Evolutionary conservation across 495 filamentous ascomycete species (phyloP), one percentile per base, ranked within the genome.

Genomic region (Talaromyces ruber): DNA sequence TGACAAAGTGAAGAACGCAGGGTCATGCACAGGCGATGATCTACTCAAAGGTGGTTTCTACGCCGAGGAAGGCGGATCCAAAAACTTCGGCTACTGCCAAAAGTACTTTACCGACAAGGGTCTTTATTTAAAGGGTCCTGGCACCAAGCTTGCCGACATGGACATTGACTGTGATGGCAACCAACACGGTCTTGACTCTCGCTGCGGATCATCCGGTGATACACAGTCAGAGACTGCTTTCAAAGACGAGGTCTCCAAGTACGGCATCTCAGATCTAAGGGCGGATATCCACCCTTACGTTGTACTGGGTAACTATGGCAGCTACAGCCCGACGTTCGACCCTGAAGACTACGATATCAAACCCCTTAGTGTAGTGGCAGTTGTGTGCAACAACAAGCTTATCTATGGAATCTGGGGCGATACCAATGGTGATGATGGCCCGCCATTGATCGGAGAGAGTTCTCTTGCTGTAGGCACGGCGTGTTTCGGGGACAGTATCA

Each of bases 351-450:
- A 76, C 59, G 81, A 79, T 11, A 76, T 88, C 65, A 63, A 86
- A 72, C 84, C 83, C 4, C 64, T 88, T 63, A 86, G 83, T 63
- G 64, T 88, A 6, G 83, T 88, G 68, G 84, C 84, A 0, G 84
- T 88, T 18, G 26, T 58, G 9, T 58, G 55, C 55, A 58, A 58
- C 16, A 26, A 34, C 16, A 58, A 58, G 55, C 63, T 87, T 66
- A 82, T 85, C 47, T 88, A 87, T 64, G 85, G 82, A n/a, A 70
- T 89, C 59, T 88, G 84, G 86, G 86, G 84, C 16, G 86, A 89
- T 66, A 78, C 74, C 4, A 89, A 88, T 63, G 86, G 82, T 29
- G 79, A 70, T 25, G 71, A 64, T 21, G 55, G 55, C 11, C 28
- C 28, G 12, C 69, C 67, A 58, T 64, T 79, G 18, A 74, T 79